Evolutionary conservation across 129 eudicot species (phyloP).

Genomic region (Artemisia tridentata): DNA sequence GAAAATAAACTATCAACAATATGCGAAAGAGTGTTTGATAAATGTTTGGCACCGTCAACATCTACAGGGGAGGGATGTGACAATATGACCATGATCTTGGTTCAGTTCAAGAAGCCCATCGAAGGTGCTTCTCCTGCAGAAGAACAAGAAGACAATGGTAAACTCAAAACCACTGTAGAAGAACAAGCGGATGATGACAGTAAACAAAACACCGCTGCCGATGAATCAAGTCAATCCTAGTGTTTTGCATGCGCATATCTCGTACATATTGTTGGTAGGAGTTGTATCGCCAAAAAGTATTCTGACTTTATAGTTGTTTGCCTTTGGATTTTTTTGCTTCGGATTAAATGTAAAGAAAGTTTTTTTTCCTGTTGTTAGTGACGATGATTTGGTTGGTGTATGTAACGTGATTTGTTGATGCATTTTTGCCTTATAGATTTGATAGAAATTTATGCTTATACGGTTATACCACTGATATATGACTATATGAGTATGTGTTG

Average conservation of each 20-base stretch:
- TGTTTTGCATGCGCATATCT: neutral
- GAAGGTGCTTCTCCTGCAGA: constrained; percentile 23
- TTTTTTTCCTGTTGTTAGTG: neutral
- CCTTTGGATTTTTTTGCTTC: neutral
- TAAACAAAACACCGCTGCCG: too few species aligned
- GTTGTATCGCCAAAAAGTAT: neutral
- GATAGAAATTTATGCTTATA: too few species aligned
- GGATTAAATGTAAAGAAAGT: constrained; percentile 11
- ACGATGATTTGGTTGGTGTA: neutral
- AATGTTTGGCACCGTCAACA: constrained; percentile 92
- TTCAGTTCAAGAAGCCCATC: constrained; percentile 73
- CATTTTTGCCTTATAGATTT: too few species aligned
- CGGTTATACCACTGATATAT: too few species aligned
- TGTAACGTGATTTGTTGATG: too few species aligned
- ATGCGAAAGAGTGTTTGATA: constrained; percentile 73
- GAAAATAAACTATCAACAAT: constrained; percentile 72
- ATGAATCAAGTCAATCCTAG: neutral
- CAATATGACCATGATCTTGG: constrained; percentile 96
- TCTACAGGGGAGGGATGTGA: constrained; percentile 99
- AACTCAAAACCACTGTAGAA: constrained; percentile 22
- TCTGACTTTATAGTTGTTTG: neutral
- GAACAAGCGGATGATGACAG: constrained; percentile 11
- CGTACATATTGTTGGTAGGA: constrained; percentile 11
- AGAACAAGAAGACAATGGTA: constrained; percentile 9
- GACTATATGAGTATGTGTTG: too few species aligned